Conservation (phyloP, 1,284 basidiomycete species). For the Cryptococcus maquisensis region DNA sequence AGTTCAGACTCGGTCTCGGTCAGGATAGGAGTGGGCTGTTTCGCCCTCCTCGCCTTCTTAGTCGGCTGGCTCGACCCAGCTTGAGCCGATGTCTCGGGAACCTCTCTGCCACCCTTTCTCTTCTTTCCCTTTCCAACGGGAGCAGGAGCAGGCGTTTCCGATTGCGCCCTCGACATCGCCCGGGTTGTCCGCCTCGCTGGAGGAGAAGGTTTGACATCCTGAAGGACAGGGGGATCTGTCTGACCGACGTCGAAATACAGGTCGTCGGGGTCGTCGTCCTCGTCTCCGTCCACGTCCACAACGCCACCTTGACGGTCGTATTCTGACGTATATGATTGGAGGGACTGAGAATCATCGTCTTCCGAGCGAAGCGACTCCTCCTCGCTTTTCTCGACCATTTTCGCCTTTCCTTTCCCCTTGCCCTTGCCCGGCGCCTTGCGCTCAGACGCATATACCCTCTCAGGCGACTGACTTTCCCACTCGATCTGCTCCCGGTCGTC, state of each 20-base stretch:
- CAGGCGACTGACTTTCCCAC: slow-evolving; percentile 19
- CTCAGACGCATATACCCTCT: background rate
- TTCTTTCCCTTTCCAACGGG: background rate
- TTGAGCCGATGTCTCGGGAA: background rate
- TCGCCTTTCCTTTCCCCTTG: background rate
- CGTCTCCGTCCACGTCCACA: background rate
- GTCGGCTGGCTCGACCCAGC: background rate
- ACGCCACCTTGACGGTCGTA: background rate
- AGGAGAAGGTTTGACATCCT: background rate
- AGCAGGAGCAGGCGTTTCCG: background rate
- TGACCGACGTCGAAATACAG: background rate
- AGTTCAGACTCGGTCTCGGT: no score
- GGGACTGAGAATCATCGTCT: background rate
- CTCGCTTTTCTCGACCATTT: background rate
- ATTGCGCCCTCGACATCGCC: background rate
- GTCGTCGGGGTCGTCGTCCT: background rate
- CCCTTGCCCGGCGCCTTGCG: background rate
- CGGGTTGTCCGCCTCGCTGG: background rate
- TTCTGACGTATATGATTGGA: background rate
- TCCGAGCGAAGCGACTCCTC: background rate
- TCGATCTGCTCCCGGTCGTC: slow-evolving; percentile 19
- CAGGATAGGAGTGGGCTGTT: no score
- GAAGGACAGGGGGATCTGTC: no score
- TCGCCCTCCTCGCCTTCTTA: no score
- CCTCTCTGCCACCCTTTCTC: background rate